Evolutionary conservation across 106 monocot species (phyloP), one percentile per base, ranked within the genome.

Genomic region (Dendrobium huoshanense): DNA sequence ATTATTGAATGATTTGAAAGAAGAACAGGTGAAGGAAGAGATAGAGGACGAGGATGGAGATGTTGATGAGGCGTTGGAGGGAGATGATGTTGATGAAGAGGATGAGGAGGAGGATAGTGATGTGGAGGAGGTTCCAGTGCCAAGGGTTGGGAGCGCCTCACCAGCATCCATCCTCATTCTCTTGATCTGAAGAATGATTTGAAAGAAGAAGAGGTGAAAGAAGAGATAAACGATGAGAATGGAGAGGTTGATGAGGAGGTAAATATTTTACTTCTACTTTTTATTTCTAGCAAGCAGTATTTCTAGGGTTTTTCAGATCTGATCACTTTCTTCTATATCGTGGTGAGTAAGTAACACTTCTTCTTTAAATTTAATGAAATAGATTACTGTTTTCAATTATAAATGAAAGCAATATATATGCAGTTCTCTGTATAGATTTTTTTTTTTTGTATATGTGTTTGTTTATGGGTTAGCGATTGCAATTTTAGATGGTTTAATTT

Each of bases 201-300:
- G 72, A 17, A 19, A 4, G 74, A 43, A 1, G 74, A 74, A 1
- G 42, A 73, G 11, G 42, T 42, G 2, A 43, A 43, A 1, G 74
- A 20, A 13, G 74, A 42, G 41, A 43, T 7, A 2, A 4, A 19
- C 1, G 74, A 43, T 7, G 74, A 9, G 7, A 15, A 43, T 19
- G 74, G n/a, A 4, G 74, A 9, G 20, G 74, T 43, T 43, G 74
- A 51, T 51, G 70, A 70, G 70, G 70, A 72, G 72, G 72, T 72
- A 74, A 18, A 51, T 13, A 2, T 2, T 42, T 41, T 19, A 17
- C 19, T 17, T 42, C 4, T 43, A 43, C 2, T 41, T 16, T 15
- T 45, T 13, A 2, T 42, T 18, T 29, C 15, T 43, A 4, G 24
- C 42, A 43, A 73, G 16, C 9, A 73, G 40, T 0, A 1, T 41